Base-by-base conservation (phyloP, 1,139 yeast genomes). In the Hansenula lynferdii region DNA sequence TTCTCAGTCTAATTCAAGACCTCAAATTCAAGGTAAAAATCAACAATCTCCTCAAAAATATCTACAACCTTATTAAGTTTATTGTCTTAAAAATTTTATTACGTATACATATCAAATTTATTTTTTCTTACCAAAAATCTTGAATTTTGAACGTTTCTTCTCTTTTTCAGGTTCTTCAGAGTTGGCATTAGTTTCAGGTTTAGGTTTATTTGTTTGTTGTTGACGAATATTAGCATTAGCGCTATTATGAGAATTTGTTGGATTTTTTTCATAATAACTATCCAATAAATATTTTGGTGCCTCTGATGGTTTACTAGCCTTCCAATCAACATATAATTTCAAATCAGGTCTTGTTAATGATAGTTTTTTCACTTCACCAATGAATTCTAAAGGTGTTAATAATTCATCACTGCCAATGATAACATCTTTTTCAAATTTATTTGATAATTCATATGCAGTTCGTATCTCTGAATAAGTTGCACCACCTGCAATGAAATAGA, bases 401-500 rank as follows among this genome's bases (percentile, higher is more conserved):
- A 89, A 64, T 37, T 83, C 79, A 54, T 85, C 95, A 7, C 95
- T 82, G 0, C 98, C 98, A 43, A 92, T 67, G 44, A 83, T 78
- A 23, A 92, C 74, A 47, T 87, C 96, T 55, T 79, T 81, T 50
- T 83, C 77, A 42, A 76, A 69, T 34, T 72, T 62, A 16, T 67
- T 61, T 7, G 87, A 74, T 35, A 89, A 69, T 49, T 86, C 94
- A 51, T 86, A 83, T 12, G 83, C 80, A 6, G 87, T 72, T 42
- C 94, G 73, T 31, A 85, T 65, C 58, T 94, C 99, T 4, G 90
- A 75, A 48, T 83, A 78, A 0, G 97, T 87, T 29, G 85, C 64
- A 10, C 98, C 98, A 18, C 99, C 99, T 1, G 94, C 85, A 28
- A 89, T 75, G 56, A 80, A 92, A 43, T 89, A 78, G 50, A 90